Conservation (phyloP, 371 early-diverging fungal species). For the Basidiobolus meristosporus region DNA sequence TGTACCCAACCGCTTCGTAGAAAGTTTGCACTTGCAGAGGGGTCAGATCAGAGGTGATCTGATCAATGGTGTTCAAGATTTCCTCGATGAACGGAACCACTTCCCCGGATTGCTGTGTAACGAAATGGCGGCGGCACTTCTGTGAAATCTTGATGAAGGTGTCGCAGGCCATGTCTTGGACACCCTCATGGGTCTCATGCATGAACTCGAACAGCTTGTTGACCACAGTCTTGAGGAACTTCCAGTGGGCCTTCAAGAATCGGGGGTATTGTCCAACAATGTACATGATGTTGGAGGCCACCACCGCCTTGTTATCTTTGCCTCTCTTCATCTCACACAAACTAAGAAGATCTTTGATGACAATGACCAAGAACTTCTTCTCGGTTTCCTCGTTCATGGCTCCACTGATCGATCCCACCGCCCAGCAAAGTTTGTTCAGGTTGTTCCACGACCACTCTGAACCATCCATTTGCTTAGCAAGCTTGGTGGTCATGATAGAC, state of each 20-base stretch:
- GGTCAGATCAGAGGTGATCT: slow-evolving; percentile 70
- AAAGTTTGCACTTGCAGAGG: slow-evolving; percentile 89
- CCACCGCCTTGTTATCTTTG: slow-evolving; percentile 98
- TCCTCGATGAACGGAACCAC: slow-evolving; percentile 82
- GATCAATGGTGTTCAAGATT: slow-evolving; percentile 55
- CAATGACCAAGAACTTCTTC: slow-evolving; percentile 91
- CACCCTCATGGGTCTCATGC: slow-evolving; percentile 99
- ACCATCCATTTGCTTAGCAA: slow-evolving; percentile 81
- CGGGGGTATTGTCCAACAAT: slow-evolving; percentile 98
- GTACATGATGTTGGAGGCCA: slow-evolving; percentile 99
- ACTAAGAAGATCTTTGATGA: slow-evolving; percentile 91
- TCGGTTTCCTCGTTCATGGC: slow-evolving; percentile 94
- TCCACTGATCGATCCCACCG: slow-evolving; percentile 95
- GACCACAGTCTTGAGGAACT: slow-evolving; percentile 98
- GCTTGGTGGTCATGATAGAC: slow-evolving; percentile 81
- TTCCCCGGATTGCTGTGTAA: slow-evolving; percentile 72
- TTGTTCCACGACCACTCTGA: slow-evolving; percentile 92
- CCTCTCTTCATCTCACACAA: slow-evolving; percentile 88
- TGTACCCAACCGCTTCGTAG: slow-evolving; percentile 91
- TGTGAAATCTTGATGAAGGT: slow-evolving; percentile 97
- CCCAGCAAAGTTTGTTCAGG: slow-evolving; percentile 97
- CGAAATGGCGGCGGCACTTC: slow-evolving; percentile 92
- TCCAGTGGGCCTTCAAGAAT: slow-evolving; percentile 97
- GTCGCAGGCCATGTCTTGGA: slow-evolving; percentile 99
- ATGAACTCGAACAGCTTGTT: slow-evolving; percentile 99